Evolutionary conservation across 2,329 filamentous ascomycete genomes (phyloP), one percentile per base, ranked within the genome.

Genomic region (Colletotrichum sp.): DNA sequence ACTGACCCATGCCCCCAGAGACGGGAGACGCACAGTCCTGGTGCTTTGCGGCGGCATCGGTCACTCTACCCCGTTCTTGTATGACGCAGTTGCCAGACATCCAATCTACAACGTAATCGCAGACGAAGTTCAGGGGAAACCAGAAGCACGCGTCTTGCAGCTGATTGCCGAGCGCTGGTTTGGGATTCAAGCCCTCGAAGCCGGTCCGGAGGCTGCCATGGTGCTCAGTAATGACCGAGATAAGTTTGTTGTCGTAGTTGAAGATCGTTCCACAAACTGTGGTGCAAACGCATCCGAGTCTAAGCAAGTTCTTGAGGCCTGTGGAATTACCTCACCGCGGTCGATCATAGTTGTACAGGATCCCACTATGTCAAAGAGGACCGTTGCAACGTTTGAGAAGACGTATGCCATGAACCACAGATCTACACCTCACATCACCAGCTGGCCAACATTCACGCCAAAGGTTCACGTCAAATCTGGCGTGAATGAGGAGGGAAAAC

Each of bases 231-330:
- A 16, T 61, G 67, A 71, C n/a, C 58, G 5, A 13, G 16, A 71
- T 26, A 65, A 36, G 18, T 24, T 67, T 5, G 43, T 69, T 9
- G 79, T 87, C 24, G 77, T 87, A 4, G 69, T 87, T 9, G 87
- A 88, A 73, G 83, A 86, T 59, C 73, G 81, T n/a, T 87, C 85
- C 1, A 87, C 86, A 1, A 88, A 88, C 73, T 87, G 86, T 75
- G 86, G 86, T 18, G 82, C 83, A 14, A 88, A 88, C 76, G 86
- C 86, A 7, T 77, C 78, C 3, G 80, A 85, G 56, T 84, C 82
- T 24, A 78, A 80, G 6, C 80, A 80, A 9, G 69, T 86, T 6
- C 81, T 88, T 2, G 82, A 84, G n/a, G 71, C 64, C 4, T 76
- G 78, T 8, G 80, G 79, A 0, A 63, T 85, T 3, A 36, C 69